Evolutionary conservation across 768 basidiomycete genomes (phyloP).

Genomic region (Phanerodontia chrysosporium): DNA sequence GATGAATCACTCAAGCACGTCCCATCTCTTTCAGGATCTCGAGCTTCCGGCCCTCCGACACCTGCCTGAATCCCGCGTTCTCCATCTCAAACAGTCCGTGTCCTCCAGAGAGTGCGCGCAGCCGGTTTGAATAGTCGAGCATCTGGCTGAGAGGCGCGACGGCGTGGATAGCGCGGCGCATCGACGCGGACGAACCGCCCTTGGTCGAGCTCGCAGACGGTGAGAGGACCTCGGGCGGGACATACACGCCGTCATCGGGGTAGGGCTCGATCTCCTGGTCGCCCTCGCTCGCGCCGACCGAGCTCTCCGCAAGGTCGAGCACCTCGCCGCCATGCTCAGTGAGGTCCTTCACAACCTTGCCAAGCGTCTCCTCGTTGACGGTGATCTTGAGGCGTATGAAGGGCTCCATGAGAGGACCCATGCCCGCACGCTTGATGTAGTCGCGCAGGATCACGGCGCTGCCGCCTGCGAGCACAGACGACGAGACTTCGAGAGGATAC

Average conservation of each 20-base stretch:
- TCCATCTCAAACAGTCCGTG: slow-evolving; percentile 79
- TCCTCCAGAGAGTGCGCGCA: slow-evolving; percentile 80
- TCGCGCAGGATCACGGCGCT: slow-evolving; percentile 43
- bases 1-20: slow-evolving; percentile 42
- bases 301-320: slow-evolving; percentile 55
- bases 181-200: slow-evolving; percentile 28
- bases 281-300: slow-evolving; percentile 32
- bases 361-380: slow-evolving; percentile 62
- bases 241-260: slow-evolving; percentile 61
- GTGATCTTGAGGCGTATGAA: slow-evolving; percentile 67
- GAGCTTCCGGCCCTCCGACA: slow-evolving; percentile 53
- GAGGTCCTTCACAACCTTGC: slow-evolving; percentile 80
- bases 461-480: slow-evolving; percentile 34
- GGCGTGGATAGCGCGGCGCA: slow-evolving; percentile 67
- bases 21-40: slow-evolving; percentile 82
- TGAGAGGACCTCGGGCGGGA: slow-evolving; percentile 73
- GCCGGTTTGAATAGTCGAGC: slow-evolving; percentile 73
- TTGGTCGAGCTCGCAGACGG: slow-evolving; percentile 49
- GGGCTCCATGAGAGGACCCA: slow-evolving; percentile 77
- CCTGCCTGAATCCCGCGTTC: slow-evolving; percentile 71
- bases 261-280: slow-evolving; percentile 41
- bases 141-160: slow-evolving; percentile 76
- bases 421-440: slow-evolving; percentile 54
- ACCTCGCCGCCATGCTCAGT: slow-evolving; percentile 82
- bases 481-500: slow-evolving; percentile 30